Base-by-base conservation (phyloP, 306 rosid genomes). In the Cotoneaster glaucophyllus region DNA sequence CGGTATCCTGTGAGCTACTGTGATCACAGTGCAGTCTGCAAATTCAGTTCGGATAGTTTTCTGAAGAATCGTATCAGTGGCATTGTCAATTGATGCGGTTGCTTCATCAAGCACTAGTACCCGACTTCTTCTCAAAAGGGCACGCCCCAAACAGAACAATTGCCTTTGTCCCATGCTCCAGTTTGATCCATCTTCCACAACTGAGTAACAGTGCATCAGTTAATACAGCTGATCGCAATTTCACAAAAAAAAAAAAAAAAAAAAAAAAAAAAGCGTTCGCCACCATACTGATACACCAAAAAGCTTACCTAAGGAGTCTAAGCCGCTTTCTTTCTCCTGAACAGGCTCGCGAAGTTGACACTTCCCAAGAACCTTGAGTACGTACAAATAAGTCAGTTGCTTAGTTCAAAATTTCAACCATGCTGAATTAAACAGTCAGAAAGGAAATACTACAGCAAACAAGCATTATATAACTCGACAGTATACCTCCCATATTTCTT, bases 161-260 rank as follows among this genome's bases (percentile, higher is more conserved):
- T 95, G 99, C 0, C 97, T 77, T 21, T 95, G 99, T 41, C 99
- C 97, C 97, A 89, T 90, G 81, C 99, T 95, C 99, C 99, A 92
- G 72, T 95, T 95, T 41, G 97, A 92, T 48, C 99, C 99, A 73
- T 86, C 97, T 80, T 92, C 96, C 79, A 88, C 86, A 75, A 94
- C 97, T 93, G 84, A 32, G 76, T 0, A 71, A 58, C 24, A 76
- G 25, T 43, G 54, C 71, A 32, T 74, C 6, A 58, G 52, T 73
- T 34, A 24, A 21, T 68, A 70, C 26, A 50, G 74, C 26, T 65
- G 11, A 73, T 45, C 8, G 67, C 50, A 69, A 59, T 44, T n/a
- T 29, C 1, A 71, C 39, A 74, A 70, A 53, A 39, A 10, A 45
- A 71, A 79, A 56, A n/a, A n/a, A 74, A 70, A 53, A 39, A 10